phyloP scores from a whole-genome alignment of 371 early-diverging fungal genomes.

The Mortierella sp. region DNA sequence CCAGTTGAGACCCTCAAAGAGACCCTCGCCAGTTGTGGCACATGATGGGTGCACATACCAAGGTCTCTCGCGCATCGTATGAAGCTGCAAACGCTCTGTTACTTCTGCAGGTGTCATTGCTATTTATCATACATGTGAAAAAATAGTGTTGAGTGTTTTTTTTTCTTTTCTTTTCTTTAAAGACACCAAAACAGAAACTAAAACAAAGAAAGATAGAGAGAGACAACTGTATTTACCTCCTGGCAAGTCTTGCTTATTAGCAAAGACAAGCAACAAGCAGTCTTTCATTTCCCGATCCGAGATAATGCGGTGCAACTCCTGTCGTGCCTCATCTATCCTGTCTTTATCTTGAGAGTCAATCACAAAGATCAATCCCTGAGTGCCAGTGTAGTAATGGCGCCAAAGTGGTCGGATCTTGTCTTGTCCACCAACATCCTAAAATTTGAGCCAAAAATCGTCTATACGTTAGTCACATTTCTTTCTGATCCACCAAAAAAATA shows the following conservation, averaged over 20 bases:
- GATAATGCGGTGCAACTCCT: conserved; percentile 86
- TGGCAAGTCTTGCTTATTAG: conserved; percentile 91
- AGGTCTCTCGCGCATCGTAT: conserved; percentile 80
- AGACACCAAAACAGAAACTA: neutral
- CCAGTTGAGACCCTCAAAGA: conserved; percentile 92
- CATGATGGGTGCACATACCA: conserved; percentile 92
- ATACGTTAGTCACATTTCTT: neutral
- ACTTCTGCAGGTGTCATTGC: conserved; percentile 87
- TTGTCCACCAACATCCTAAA: conserved; percentile 91
- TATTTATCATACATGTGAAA: conserved; percentile 8
- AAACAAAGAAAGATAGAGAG: neutral
- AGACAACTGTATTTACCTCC: conserved; percentile 60
- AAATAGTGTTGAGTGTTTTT: neutral
- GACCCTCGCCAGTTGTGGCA: conserved; percentile 89
- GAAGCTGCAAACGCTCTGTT: conserved; percentile 82
- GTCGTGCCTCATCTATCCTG: conserved; percentile 87
- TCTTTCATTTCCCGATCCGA: conserved; percentile 89
- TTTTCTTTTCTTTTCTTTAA: neutral
- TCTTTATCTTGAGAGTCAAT: conserved; percentile 89
- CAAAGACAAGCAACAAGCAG: conserved; percentile 84
- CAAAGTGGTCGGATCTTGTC: conserved; percentile 92
- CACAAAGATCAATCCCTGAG: conserved; percentile 90
- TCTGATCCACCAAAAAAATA: conserved; percentile 1
- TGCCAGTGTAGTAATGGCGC: conserved; percentile 91
- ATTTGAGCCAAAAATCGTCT: no score